Evolutionary conservation across 164 flowering plant species (phyloP), one percentile per base, ranked within the genome.

Genomic region (Magnolia officinalis): DNA sequence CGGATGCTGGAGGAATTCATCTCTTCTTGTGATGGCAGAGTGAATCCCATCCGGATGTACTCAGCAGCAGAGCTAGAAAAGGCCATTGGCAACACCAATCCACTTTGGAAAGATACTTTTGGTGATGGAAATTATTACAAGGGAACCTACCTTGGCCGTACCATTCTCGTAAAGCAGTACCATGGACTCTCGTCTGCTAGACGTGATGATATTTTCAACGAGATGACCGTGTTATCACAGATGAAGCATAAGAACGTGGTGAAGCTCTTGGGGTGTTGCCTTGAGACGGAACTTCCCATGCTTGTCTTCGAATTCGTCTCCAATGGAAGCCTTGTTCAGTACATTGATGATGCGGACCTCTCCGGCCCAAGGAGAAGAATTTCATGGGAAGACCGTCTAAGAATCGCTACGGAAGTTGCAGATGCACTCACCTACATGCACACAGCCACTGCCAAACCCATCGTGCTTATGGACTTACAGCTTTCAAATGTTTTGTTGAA

Each of bases 381-480:
- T 68, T 76, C 72, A 59, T 92, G 94, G 94, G 78, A 80, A 19
- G 82, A 78, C 13, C 82, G 96, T 3, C 70, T 89, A 45, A 37
- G 71, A 37, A 68, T 92, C 3, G 89, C 90, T 6, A 67, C 86
- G 1, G 84, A 92, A 67, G 78, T 89, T 1, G 81, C 81, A 63
- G 80, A 78, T 19, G 92, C 83, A 61, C 64, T 92, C 61, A n/a
- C 80, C 55, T 89, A 80, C 75, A 90, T 92, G 37, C 90, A 90
- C 79, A 45, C 49, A 63, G 81, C 81, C 2, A 50, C 84, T 80
- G 88, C 92, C 13, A 80, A 70, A 71, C 86, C 92, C 66, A 79
- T 90, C 0, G 51, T 73, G 70, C 90, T 85, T 50, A 86, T 86
- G 18, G 6, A 77, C 74, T 82, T 92, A 45, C 81, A 79, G 24